These are phyloP conservation scores for Sporobolomyces pararoseus DNA, from an alignment of 768 basidiomycete genomes.

Conservation along the genomic window DNA sequence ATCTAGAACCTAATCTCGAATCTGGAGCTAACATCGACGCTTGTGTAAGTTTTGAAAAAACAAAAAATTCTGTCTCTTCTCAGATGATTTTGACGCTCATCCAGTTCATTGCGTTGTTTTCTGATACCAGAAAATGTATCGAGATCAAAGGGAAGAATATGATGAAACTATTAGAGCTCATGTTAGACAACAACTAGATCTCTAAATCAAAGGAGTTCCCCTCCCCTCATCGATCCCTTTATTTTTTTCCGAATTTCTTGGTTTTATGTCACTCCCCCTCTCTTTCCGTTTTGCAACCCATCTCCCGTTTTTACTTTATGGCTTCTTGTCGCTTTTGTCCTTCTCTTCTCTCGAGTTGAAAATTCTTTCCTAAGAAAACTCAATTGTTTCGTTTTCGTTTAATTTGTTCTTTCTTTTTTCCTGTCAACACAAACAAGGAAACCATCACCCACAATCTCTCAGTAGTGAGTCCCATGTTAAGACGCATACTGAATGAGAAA, in stretches of 20 bases:
- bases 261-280: not conserved
- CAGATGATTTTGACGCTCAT: no score
- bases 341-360: no score
- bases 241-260: not conserved
- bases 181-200: conserved; percentile 77
- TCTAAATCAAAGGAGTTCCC: no score
- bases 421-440: no score
- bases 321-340: not conserved
- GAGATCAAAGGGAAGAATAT: conserved; percentile 83
- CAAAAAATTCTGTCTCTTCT: not conserved
- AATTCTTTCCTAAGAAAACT: no score
- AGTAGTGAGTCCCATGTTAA: no score
- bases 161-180: conserved; percentile 77
- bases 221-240: no score
- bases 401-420: no score
- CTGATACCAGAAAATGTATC: conserved; percentile 65
- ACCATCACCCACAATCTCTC: no score
- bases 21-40: conserved; percentile 81
- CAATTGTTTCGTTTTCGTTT: no score
- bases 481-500: no score
- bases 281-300: not conserved
- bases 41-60: conserved; percentile 40
- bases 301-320: not conserved
- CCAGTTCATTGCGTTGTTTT: no score
- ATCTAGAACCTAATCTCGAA: conserved; percentile 87